Percentiles rank a stretch among this genome's conserved stretches.
Evolutionary conservation across 2,329 filamentous ascomycete species (phyloP).

Genomic region (Coleophoma eucalyptorum): DNA sequence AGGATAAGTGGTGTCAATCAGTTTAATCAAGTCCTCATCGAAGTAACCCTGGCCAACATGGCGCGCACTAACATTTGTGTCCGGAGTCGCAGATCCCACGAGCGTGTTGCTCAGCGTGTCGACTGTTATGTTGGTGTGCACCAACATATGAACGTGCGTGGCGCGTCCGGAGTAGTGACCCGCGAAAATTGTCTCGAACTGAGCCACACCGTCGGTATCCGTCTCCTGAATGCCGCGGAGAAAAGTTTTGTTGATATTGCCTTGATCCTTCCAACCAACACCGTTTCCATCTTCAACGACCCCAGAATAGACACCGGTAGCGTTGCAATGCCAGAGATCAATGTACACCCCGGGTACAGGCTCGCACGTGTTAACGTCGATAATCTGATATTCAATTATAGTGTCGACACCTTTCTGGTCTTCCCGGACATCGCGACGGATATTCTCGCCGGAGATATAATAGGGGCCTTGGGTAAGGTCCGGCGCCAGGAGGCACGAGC

Average conservation of each 20-base stretch:
- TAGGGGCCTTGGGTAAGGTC: not conserved
- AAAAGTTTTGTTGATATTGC: conserved; percentile 34
- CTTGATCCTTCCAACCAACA: conserved; percentile 33
- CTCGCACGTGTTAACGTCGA: conserved; percentile 49
- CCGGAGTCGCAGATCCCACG: too few relatives aligned
- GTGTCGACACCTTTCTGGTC: conserved; percentile 41
- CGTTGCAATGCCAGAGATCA: conserved; percentile 41
- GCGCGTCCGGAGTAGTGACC: conserved; percentile 39
- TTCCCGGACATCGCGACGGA: conserved; percentile 41
- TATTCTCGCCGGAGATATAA: conserved; percentile 42
- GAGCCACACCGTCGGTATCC: conserved; percentile 33
- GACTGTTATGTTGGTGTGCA: conserved; percentile 33
- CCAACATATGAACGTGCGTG: conserved; percentile 43
- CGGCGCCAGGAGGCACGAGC: not conserved
- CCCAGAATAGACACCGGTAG: conserved; percentile 41
- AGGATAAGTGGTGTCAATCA: conserved; percentile 44
- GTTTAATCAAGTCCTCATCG: conserved; percentile 50
- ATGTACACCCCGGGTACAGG: conserved; percentile 41
- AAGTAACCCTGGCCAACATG: conserved; percentile 64
- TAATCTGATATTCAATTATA: conserved; percentile 45
- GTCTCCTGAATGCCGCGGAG: conserved; percentile 37
- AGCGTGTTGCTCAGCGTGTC: too few relatives aligned
- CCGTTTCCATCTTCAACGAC: conserved; percentile 39
- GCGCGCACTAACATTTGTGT: too few relatives aligned
- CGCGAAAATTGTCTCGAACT: conserved; percentile 36